Conservation (phyloP, 106 monocot genomes). For the Allium fistulosum region DNA sequence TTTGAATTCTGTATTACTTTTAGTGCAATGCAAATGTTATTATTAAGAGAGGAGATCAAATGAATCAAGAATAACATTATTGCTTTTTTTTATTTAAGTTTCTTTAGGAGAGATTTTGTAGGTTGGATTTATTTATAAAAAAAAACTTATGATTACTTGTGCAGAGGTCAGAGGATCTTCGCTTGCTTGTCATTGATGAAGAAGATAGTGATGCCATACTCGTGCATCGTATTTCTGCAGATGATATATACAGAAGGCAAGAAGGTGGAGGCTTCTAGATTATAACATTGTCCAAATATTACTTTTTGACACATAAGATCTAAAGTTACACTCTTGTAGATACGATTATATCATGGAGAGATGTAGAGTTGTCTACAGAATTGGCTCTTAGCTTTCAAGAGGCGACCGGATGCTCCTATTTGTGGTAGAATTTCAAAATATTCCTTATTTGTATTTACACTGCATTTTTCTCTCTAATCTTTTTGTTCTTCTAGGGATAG, state of each 20-base stretch:
- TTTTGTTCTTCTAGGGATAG: conserved; percentile 48
- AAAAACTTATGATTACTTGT: conserved; percentile 5
- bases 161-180: conserved; percentile 78
- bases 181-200: conserved; percentile 87
- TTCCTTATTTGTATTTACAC: not conserved
- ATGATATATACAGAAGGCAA: conserved; percentile 87
- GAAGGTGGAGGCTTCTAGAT: conserved; percentile 45
- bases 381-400: conserved; percentile 97
- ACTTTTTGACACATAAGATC: not conserved
- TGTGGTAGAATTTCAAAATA: conserved; percentile 42
- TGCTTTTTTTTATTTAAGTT: not conserved
- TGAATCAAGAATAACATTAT: not conserved
- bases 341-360: conserved; percentile 96
- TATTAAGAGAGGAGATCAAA: not conserved
- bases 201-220: conserved; percentile 82
- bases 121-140: not conserved
- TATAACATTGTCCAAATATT: conserved; percentile 1
- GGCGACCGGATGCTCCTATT: conserved; percentile 84
- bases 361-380: conserved; percentile 63
- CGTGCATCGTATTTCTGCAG: conserved; percentile 68
- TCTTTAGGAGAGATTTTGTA: conserved; percentile 1
- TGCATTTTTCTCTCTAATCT: conserved; percentile 1
- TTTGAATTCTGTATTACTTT: too few species aligned
- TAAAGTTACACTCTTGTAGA: conserved; percentile 33
- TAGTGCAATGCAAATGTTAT: not conserved